Evolutionary conservation across 352 stramenopile species (phyloP), one percentile per base, ranked within the genome.

Genomic region (Thraustochytrium sp.): DNA sequence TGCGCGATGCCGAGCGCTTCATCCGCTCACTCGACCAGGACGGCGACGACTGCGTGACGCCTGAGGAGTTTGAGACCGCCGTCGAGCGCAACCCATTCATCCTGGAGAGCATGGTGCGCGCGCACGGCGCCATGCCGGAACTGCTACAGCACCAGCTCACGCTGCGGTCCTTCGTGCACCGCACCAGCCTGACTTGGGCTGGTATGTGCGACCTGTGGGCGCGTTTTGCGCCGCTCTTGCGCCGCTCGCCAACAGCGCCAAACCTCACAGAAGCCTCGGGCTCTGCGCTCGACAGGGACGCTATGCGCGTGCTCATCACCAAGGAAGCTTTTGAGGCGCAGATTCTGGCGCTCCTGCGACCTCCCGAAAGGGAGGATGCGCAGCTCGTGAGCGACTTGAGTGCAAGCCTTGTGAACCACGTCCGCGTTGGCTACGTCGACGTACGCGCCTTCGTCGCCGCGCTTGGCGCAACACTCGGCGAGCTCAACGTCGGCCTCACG

Each of bases 401-500:
- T 23, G 46, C 34, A 2, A n/a, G 8, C 44, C 63, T 80, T 53
- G 26, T 46, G 13, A 34, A 23, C 1, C 48, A 29, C 46, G 48
- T 63, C 26, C 31, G 46, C 13, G n/a, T 16, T 34, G 40, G 40
- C 16, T 18, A 4, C 23, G 68, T 80, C 11, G 40, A 61, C 48
- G 34, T 18, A 4, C 46, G 68, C 21, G 31, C 42, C 13, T 80
- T 80, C 26, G 68, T 80, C 18, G 26, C 53, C 3, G 68, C 68
- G 26, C 68, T 80, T 5, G 68, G 48, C 11, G 34, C 8, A 5
- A 51, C 46, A 9, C 68, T 80, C 31, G 53, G 68, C 5, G 68
- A 80, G 44, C 68, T 80, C 13, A 80, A 80, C 18, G 68, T 80
- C 21, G 68, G 68, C 3, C 76, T 80, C 34, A 75, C 68, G 23